phyloP scores from a whole-genome alignment of 371 early-diverging fungal species.

The Mortierella sp. region DNA sequence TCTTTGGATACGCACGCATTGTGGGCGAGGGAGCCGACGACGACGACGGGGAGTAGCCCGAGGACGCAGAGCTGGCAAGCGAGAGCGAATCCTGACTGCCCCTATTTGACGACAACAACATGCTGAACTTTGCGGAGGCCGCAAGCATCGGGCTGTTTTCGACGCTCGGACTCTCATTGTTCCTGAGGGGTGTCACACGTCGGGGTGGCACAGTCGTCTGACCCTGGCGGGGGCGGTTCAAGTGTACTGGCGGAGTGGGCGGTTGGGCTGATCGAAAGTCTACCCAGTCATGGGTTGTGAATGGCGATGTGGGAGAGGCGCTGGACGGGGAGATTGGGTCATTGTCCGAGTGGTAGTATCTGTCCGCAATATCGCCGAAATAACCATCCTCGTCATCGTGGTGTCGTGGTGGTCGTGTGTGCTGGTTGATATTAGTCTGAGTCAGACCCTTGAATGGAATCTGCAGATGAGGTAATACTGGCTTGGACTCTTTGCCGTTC shows the following conservation, averaged over 20 bases:
- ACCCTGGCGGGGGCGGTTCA: constrained; percentile 1
- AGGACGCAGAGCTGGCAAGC: neutral
- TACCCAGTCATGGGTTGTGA: constrained; percentile 13
- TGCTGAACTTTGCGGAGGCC: constrained; percentile 35
- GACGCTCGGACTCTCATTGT: constrained; percentile 4
- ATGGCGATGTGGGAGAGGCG: constrained; percentile 42
- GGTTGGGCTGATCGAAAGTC: constrained; percentile 26
- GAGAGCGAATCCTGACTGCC: constrained; percentile 17
- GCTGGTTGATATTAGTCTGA: neutral
- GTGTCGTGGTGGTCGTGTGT: neutral
- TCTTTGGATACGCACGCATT: constrained; percentile 21
- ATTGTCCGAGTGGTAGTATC: constrained; percentile 33
- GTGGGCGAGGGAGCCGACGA: constrained; percentile 4
- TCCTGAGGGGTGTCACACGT: constrained; percentile 17
- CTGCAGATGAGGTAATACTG: constrained; percentile 20
- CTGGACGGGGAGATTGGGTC: constrained; percentile 29
- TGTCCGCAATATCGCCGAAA: constrained; percentile 39
- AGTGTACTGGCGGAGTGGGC: constrained; percentile 29
- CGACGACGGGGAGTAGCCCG: neutral
- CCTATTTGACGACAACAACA: constrained; percentile 17
- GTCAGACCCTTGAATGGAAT: constrained; percentile 12
- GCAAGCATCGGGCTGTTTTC: constrained; percentile 24
- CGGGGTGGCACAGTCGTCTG: constrained; percentile 5
- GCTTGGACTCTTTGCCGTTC: constrained; percentile 6
- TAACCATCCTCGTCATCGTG: constrained; percentile 24